Evolutionary conservation across 2,329 filamentous ascomycete genomes (phyloP), one percentile per base, ranked within the genome.

Genomic region (Apiospora arundinis): DNA sequence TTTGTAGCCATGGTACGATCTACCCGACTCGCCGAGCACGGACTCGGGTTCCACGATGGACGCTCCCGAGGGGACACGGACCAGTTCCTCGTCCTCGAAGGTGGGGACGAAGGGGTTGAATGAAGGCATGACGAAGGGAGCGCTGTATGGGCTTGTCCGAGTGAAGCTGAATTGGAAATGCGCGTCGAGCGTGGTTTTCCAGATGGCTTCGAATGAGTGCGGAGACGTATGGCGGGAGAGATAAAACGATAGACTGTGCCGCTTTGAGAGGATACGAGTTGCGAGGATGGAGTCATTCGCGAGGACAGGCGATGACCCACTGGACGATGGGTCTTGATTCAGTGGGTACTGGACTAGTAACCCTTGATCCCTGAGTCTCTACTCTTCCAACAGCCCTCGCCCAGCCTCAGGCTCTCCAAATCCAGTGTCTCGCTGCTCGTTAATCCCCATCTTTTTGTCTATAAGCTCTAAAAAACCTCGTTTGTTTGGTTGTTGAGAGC

Each of bases 11-110:
- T 65, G 60, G 16, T 65, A 65, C 9, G 60, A 40, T 28, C 60
- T 21, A 3, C 60, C 69, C 4, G 28, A 40, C 28, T 67, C 69
- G 12, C 46, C 63, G 16, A 46, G 25, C 45, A 70, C 44, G n/a
- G 66, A 71, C 18, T 71, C 66, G 21, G 56, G 42, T 2, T 70
- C 69, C 21, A 49, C 32, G 14, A 70, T 21, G 3, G 69, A 67
- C 14, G 32, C n/a, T 4, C 69, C 69, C 3, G 63, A 67, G 14
- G 69, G 63, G 9, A n/a, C 8, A 12, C 52, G 52, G 9, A 37
- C 28, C 6, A 60, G 21, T 16, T 60, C 52, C 52, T 60, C 52
- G 28, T 60, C 52, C 9, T n/a, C 8, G 28, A 60, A 60, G 52
- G 32, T 28, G 16, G 28, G 52, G 7, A 60, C 52, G 8, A 60